Evolutionary conservation across 768 basidiomycete species (phyloP).

Genomic region (Mycena polygramma): DNA sequence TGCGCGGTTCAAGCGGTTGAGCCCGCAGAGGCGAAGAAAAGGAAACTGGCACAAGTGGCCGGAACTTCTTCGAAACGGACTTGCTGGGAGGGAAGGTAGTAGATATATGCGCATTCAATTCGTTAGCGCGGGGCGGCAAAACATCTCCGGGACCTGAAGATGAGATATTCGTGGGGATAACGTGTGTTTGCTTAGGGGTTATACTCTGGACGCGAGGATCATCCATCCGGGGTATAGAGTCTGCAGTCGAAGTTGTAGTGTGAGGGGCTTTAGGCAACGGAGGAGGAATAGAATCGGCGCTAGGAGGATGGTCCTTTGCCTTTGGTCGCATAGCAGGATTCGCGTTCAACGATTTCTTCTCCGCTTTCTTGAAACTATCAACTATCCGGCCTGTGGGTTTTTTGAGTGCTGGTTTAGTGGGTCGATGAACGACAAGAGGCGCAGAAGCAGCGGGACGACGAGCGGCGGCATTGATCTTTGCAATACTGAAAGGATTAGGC

Average conservation of each 20-base stretch:
- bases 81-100: slow-evolving; percentile 5
- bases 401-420: not conserved
- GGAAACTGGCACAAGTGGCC: slow-evolving; percentile 3
- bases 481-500: slow-evolving; percentile 86
- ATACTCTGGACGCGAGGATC: not conserved
- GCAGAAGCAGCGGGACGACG: slow-evolving; percentile 45
- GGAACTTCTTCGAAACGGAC: slow-evolving; percentile 14
- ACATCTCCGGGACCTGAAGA: not conserved
- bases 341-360: slow-evolving; percentile 9
- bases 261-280: not conserved
- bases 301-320: not conserved
- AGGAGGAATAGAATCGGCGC: not conserved
- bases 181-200: not conserved
- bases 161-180: not conserved
- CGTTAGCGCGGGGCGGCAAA: not conserved
- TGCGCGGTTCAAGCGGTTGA: not conserved
- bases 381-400: slow-evolving; percentile 47
- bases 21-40: slow-evolving; percentile 22
- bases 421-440: slow-evolving; percentile 1
- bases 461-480: slow-evolving; percentile 80
- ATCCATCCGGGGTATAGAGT: not conserved
- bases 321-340: not conserved
- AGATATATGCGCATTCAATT: slow-evolving; percentile 4
- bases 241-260: not conserved
- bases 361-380: slow-evolving; percentile 59